Conservation (phyloP, 768 basidiomycete genomes). For the Termitomyces heimii region DNA sequence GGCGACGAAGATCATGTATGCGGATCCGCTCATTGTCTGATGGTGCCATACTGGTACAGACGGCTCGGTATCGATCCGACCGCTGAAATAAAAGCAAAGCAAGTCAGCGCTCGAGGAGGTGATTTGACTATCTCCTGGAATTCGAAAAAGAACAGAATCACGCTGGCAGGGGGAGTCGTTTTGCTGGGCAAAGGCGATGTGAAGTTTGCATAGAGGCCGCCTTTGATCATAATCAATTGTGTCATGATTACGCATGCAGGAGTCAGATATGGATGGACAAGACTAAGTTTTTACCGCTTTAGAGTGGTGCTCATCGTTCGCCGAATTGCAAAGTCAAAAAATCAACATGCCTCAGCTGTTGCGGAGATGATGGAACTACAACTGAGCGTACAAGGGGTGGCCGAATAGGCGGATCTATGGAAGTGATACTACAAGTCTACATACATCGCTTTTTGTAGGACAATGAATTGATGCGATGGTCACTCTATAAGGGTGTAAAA, state of each 20-base stretch:
- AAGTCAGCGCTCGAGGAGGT: constrained; percentile 43
- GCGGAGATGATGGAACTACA: background rate
- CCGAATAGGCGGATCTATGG: background rate
- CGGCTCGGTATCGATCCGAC: constrained; percentile 24
- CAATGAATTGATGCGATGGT: background rate
- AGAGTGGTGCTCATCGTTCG: background rate
- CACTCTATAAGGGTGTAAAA: background rate
- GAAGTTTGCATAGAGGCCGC: background rate
- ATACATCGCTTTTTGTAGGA: background rate
- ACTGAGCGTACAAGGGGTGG: background rate
- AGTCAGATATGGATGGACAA: background rate
- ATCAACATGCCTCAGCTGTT: background rate
- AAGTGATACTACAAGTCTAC: constrained; percentile 1
- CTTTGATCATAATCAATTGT: background rate
- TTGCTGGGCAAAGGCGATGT: constrained; percentile 26
- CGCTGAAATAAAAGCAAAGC: constrained; percentile 33
- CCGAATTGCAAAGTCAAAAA: background rate
- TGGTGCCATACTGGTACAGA: constrained; percentile 38
- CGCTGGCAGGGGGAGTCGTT: constrained; percentile 28
- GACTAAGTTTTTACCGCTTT: background rate
- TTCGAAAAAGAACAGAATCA: constrained; percentile 22
- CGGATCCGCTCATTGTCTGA: constrained; percentile 42
- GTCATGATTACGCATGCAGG: background rate
- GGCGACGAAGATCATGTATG: constrained; percentile 21
- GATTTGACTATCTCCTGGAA: constrained; percentile 34